A percentile compares a stretch with the other conserved stretches of the same genome.
These are phyloP conservation scores for Gracilaria gracilis DNA, from an alignment of 23 red algal species.

Conservation along the genomic window DNA sequence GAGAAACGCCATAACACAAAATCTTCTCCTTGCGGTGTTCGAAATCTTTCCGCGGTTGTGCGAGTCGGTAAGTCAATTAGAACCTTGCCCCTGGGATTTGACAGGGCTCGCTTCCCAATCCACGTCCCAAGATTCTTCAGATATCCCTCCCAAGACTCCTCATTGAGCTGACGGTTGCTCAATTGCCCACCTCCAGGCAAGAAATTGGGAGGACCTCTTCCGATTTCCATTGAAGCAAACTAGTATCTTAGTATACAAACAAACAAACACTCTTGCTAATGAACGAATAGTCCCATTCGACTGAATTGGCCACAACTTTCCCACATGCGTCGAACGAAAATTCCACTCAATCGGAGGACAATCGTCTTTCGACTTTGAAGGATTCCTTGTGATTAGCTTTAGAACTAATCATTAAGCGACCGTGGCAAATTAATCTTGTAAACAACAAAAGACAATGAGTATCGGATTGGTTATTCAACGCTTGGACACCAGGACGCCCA, in stretches of 20 bases:
- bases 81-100: slow-evolving; percentile 56
- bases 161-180: slow-evolving; percentile 13
- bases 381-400: background rate
- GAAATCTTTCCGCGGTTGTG: slow-evolving; percentile 61
- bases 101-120: slow-evolving; percentile 63
- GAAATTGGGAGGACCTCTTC: background rate
- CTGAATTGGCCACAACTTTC: background rate
- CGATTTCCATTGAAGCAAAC: slow-evolving; percentile 11
- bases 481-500: too few species aligned
- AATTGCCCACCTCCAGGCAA: background rate
- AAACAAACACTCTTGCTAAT: background rate
- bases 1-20: slow-evolving; percentile 67
- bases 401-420: background rate
- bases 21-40: slow-evolving; percentile 33
- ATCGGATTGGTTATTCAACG: too few species aligned
- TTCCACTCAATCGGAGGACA: background rate
- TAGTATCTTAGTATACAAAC: background rate
- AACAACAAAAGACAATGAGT: too few species aligned
- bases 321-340: background rate
- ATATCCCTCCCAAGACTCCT: slow-evolving; percentile 63
- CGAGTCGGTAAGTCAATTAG: slow-evolving; percentile 58
- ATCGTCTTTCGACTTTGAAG: background rate
- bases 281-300: background rate
- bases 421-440: background rate
- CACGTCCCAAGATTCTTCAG: slow-evolving; percentile 68